Evolutionary conservation across 805 yeast species (phyloP).

Genomic region (Zygoascus bituminiphila): DNA sequence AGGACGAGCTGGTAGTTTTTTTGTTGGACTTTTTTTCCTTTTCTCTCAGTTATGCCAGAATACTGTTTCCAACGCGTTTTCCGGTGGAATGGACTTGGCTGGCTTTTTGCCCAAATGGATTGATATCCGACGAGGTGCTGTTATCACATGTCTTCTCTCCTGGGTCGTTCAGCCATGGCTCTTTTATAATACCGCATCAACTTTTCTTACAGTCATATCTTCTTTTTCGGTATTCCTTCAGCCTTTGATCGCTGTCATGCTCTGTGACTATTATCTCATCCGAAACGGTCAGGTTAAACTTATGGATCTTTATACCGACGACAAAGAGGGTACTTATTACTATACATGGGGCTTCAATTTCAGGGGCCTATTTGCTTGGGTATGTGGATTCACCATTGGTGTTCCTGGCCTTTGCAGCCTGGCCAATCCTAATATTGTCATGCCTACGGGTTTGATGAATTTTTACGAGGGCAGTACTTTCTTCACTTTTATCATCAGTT

Average conservation of each 20-base stretch:
- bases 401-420: slow-evolving; percentile 28
- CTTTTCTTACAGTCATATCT: slow-evolving; percentile 31
- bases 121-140: slow-evolving; percentile 38
- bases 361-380: slow-evolving; percentile 35
- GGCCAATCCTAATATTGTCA: slow-evolving; percentile 26
- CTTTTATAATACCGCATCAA: slow-evolving; percentile 30
- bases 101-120: slow-evolving; percentile 38
- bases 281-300: slow-evolving; percentile 34
- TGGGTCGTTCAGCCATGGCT: slow-evolving; percentile 34
- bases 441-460: slow-evolving; percentile 32
- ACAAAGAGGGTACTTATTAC: slow-evolving; percentile 34
- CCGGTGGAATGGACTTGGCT: slow-evolving; percentile 46
- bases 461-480: slow-evolving; percentile 39
- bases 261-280: slow-evolving; percentile 34
- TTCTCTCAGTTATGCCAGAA: slow-evolving; percentile 7
- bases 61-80: slow-evolving; percentile 32
- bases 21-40: slow-evolving; percentile 24
- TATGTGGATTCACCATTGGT: slow-evolving; percentile 15
- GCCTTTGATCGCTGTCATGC: slow-evolving; percentile 33
- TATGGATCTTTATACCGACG: slow-evolving; percentile 33
- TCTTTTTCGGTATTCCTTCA: slow-evolving; percentile 34
- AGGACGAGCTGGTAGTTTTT: slow-evolving; percentile 43
- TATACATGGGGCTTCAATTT: slow-evolving; percentile 38
- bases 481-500: slow-evolving; percentile 30
- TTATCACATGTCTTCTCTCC: slow-evolving; percentile 23